Percentiles rank a stretch among this genome's conserved stretches.
Evolutionary conservation across 352 stramenopile species (phyloP).

Genomic region (Lagenidium sp.): DNA sequence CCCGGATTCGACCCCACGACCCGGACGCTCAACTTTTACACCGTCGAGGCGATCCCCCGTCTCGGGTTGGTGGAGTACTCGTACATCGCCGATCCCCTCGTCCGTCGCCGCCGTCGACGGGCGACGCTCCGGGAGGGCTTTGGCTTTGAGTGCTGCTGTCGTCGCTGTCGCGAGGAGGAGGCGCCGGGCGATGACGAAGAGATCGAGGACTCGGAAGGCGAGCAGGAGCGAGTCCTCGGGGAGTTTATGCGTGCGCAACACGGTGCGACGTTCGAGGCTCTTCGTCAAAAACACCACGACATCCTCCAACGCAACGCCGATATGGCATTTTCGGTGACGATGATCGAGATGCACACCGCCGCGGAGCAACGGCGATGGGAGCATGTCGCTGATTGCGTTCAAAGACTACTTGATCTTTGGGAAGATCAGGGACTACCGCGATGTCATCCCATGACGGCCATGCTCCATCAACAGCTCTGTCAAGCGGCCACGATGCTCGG

Average conservation of each 20-base stretch:
- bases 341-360: conserved; percentile 29
- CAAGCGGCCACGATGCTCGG: conserved; percentile 25
- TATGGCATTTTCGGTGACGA: conserved; percentile 28
- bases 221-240: no score
- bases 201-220: no score
- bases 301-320: conserved; percentile 17
- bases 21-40: conserved; percentile 37
- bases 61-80: conserved; percentile 34
- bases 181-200: no score
- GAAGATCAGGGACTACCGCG: conserved; percentile 14
- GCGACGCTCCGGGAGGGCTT: conserved; percentile 28
- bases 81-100: conserved; percentile 40
- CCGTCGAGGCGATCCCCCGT: conserved; percentile 20
- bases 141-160: conserved; percentile 38
- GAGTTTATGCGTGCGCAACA: no score
- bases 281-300: conserved; percentile 1
- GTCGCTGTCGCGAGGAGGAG: conserved; percentile 16
- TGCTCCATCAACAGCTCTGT: conserved; percentile 36
- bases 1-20: conserved; percentile 34
- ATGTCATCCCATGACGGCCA: conserved; percentile 34
- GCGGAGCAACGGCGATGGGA: conserved; percentile 15
- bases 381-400: conserved; percentile 17
- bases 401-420: conserved; percentile 30
- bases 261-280: no score
- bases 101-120: conserved; percentile 23